Conservation (phyloP, 192 early-diverging fungal species). For the Martensiomyces pterosporus region DNA sequence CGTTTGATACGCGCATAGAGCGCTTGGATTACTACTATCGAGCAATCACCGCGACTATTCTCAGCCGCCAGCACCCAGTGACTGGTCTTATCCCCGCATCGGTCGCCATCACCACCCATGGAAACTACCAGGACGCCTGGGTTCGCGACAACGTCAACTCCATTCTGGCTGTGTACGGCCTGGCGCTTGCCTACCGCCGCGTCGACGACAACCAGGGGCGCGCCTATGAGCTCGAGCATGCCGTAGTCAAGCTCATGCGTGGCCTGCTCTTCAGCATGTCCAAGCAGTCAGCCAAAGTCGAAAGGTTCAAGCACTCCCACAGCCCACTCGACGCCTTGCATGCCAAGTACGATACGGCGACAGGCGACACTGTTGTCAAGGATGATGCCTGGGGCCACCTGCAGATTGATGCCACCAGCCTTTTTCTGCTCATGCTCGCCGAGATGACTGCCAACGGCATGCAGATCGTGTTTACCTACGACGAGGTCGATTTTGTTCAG, state of each 20-base stretch:
- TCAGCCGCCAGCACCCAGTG: slow-evolving; percentile 72
- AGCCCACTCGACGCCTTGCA: slow-evolving; percentile 70
- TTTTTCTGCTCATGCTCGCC: slow-evolving; percentile 74
- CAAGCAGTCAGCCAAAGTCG: slow-evolving; percentile 77
- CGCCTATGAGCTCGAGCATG: slow-evolving; percentile 80
- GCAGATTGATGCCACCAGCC: slow-evolving; percentile 83
- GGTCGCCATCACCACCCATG: slow-evolving; percentile 81
- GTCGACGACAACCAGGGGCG: slow-evolving; percentile 79
- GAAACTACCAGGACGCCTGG: slow-evolving; percentile 88
- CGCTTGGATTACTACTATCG: slow-evolving; percentile 74
- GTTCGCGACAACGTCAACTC: slow-evolving; percentile 89
- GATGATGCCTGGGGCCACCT: slow-evolving; percentile 85
- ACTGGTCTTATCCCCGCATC: slow-evolving; percentile 86
- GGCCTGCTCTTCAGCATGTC: slow-evolving; percentile 78
- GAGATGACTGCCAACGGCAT: slow-evolving; percentile 81
- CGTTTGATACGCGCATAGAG: not conserved
- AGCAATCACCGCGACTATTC: slow-evolving; percentile 67
- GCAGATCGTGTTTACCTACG: slow-evolving; percentile 71
- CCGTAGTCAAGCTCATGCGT: slow-evolving; percentile 82
- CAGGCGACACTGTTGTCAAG: slow-evolving; percentile 79
- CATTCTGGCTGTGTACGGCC: slow-evolving; percentile 76
- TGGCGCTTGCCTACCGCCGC: slow-evolving; percentile 78
- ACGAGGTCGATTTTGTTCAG: slow-evolving; percentile 83
- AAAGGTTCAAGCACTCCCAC: slow-evolving; percentile 80
- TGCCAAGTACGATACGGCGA: slow-evolving; percentile 83